These are phyloP conservation scores for Colletotrichum australisinense DNA, from an alignment of 2,329 filamentous ascomycete species.

Conservation along the genomic window DNA sequence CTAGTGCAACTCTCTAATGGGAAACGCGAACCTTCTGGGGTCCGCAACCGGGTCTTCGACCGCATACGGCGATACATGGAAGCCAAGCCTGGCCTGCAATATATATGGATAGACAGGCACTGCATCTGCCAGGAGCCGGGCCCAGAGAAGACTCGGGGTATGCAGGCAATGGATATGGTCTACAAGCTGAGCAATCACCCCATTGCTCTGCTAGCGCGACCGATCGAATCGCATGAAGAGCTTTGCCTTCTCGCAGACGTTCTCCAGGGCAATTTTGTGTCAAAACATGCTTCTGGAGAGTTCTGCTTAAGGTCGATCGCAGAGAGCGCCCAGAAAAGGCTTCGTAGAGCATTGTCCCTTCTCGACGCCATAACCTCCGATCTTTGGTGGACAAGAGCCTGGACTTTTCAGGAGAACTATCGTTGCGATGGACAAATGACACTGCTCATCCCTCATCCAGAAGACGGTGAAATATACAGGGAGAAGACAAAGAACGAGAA, in stretches of 20 bases:
- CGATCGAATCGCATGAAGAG: neutral
- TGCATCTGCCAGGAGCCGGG: neutral
- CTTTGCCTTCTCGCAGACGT: neutral
- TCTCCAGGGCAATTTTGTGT: neutral
- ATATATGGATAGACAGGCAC: slow-evolving; percentile 7
- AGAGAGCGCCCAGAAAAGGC: neutral
- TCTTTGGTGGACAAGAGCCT: slow-evolving; percentile 5
- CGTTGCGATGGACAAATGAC: neutral
- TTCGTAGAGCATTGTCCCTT: neutral
- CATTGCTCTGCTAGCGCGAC: neutral
- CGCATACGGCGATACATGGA: neutral
- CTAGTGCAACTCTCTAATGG: neutral
- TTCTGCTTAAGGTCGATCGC: neutral
- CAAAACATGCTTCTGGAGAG: neutral
- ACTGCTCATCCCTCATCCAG: neutral
- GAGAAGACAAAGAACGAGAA: neutral
- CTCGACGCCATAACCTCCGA: neutral
- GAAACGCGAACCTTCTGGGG: neutral
- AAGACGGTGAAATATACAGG: neutral
- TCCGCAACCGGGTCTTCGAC: neutral
- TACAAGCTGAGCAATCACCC: neutral
- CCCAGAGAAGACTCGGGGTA: neutral
- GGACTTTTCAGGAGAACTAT: slow-evolving; percentile 6
- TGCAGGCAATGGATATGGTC: slow-evolving; percentile 15
- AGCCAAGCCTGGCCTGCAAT: neutral